Evolutionary conservation across 805 yeast species (phyloP).

Genomic region (Myxozyma vanderwaltii): DNA sequence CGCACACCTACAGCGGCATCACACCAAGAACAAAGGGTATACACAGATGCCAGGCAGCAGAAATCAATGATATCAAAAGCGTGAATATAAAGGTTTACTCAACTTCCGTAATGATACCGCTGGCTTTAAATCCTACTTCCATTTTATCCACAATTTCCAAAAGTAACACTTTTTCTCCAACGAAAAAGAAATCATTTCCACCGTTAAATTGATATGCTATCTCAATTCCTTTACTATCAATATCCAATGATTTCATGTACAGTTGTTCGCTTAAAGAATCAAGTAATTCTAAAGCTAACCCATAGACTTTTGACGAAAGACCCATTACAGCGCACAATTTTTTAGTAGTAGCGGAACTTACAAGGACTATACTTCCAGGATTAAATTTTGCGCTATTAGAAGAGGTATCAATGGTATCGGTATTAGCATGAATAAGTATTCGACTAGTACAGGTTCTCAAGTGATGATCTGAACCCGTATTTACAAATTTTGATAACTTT

Average conservation of each 20-base stretch:
- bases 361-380: background rate
- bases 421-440: background rate
- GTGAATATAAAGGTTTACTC: background rate
- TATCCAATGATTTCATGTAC: background rate
- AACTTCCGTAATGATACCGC: background rate
- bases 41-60: no score
- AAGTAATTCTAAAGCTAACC: background rate
- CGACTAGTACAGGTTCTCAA: background rate
- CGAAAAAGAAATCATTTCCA: background rate
- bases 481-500: background rate
- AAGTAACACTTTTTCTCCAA: background rate
- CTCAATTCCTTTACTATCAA: background rate
- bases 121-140: background rate
- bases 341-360: background rate
- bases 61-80: no score
- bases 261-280: background rate
- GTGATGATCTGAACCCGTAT: background rate
- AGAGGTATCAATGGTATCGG: background rate
- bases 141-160: background rate
- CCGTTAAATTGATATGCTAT: background rate
- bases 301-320: background rate
- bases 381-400: background rate
- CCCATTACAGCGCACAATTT: background rate
- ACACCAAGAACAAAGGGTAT: no score
- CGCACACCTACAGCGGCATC: no score